phyloP scores from a whole-genome alignment of 306 rosid species.

The Styphnolobium japonicum region DNA sequence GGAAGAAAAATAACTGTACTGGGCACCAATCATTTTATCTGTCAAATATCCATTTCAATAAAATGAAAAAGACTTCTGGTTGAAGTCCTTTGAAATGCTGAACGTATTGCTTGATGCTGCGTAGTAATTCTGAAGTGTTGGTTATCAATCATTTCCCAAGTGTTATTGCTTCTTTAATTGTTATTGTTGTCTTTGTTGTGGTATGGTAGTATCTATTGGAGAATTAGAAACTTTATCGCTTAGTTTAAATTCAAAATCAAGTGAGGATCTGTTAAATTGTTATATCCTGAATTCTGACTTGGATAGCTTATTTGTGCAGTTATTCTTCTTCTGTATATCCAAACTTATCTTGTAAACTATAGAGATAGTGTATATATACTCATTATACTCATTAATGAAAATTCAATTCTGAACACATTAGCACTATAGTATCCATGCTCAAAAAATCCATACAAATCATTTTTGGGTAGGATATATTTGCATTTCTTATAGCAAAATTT shows the following conservation, averaged over 20 bases:
- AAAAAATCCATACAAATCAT: not conserved
- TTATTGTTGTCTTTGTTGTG: not conserved
- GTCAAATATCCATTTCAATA: not conserved
- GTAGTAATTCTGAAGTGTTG: not conserved
- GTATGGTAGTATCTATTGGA: not conserved
- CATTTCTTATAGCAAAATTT: not conserved
- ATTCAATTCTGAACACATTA: not conserved
- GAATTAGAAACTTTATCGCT: not conserved
- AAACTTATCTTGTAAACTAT: not conserved
- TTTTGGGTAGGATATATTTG: not conserved
- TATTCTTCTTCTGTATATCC: not conserved
- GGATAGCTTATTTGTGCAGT: not conserved
- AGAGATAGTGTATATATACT: not conserved
- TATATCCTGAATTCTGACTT: not conserved
- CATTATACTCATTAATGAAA: not conserved
- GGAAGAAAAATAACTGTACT: not conserved
- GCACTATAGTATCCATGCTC: too few relatives aligned
- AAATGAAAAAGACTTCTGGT: not conserved
- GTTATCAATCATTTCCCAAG: not conserved
- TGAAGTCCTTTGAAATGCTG: slow-evolving; percentile 7
- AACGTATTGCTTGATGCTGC: not conserved
- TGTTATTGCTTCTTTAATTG: not conserved
- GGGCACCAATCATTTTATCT: not conserved
- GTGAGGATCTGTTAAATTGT: not conserved
- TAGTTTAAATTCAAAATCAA: not conserved